A percentile compares a stretch with the other conserved stretches of the same genome.
These are phyloP conservation scores for Colletotrichum truncatum DNA, from an alignment of 2,329 filamentous ascomycete genomes.

Conservation along the genomic window DNA sequence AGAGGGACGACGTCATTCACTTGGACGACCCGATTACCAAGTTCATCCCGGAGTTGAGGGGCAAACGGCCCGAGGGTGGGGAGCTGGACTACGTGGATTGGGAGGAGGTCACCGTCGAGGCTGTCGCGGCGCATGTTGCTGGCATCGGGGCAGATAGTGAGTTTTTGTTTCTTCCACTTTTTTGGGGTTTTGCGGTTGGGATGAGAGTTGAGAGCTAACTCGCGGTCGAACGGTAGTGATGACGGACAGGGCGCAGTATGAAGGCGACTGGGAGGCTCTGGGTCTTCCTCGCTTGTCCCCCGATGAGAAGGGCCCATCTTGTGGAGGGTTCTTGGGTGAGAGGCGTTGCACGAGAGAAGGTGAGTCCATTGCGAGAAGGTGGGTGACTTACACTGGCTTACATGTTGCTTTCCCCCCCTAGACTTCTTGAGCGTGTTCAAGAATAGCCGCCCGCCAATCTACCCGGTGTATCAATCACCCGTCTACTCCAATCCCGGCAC, in stretches of 20 bases:
- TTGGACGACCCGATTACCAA: slow-evolving; percentile 54
- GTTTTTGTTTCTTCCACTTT: too few species aligned
- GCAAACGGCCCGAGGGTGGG: slow-evolving; percentile 36
- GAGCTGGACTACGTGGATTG: slow-evolving; percentile 48
- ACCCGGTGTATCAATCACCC: slow-evolving; percentile 52
- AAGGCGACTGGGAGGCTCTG: slow-evolving; percentile 38
- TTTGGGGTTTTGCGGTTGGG: not conserved
- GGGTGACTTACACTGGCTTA: not conserved
- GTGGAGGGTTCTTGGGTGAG: slow-evolving; percentile 45
- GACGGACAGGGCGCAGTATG: slow-evolving; percentile 41
- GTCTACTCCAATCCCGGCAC: slow-evolving; percentile 60
- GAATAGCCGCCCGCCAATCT: slow-evolving; percentile 45
- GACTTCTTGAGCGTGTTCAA: slow-evolving; percentile 40
- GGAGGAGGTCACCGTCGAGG: slow-evolving; percentile 56
- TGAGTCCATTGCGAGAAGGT: not conserved
- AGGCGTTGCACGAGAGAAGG: slow-evolving; percentile 39
- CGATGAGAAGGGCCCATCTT: slow-evolving; percentile 39
- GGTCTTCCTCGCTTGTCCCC: slow-evolving; percentile 42
- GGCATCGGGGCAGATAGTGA: slow-evolving; percentile 50
- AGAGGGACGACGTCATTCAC: slow-evolving; percentile 16
- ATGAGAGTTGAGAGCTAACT: too few species aligned
- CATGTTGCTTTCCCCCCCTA: too few species aligned
- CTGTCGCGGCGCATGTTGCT: slow-evolving; percentile 55
- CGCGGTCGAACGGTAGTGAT: slow-evolving; percentile 37
- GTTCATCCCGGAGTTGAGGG: slow-evolving; percentile 50